Percentiles rank a stretch among this genome's conserved stretches.
These are phyloP conservation scores for Scleroderma bovista DNA, from an alignment of 768 basidiomycete species.

Conservation along the genomic window DNA sequence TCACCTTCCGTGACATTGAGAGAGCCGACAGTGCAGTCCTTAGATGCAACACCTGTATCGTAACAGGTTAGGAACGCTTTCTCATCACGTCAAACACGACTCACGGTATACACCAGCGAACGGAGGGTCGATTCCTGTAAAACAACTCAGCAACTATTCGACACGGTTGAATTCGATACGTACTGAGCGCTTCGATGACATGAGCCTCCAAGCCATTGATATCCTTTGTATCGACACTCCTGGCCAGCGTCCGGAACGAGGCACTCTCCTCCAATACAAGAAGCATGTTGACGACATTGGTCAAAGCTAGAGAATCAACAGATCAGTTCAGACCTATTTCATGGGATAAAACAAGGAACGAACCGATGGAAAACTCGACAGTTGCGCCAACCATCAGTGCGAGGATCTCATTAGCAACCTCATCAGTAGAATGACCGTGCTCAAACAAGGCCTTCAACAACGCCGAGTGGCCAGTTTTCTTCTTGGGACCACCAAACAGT, in stretches of 20 bases:
- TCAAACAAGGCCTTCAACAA: conserved; percentile 54
- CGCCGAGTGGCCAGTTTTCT: conserved; percentile 38
- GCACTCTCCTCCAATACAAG: conserved; percentile 44
- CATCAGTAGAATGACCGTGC: conserved; percentile 51
- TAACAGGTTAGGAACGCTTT: neutral
- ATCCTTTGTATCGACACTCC: conserved; percentile 27
- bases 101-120: conserved; percentile 66
- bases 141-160: conserved; percentile 3
- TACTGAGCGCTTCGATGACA: conserved; percentile 65
- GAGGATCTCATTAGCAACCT: conserved; percentile 63
- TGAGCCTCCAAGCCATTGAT: conserved; percentile 46
- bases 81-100: conserved; percentile 13
- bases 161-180: conserved; percentile 22
- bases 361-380: conserved; percentile 67
- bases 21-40: conserved; percentile 39
- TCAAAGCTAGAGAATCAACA: conserved; percentile 39
- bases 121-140: conserved; percentile 62
- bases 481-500: conserved; percentile 40
- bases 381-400: conserved; percentile 64
- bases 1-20: conserved; percentile 42
- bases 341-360: conserved; percentile 7
- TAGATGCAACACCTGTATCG: conserved; percentile 40
- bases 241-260: conserved; percentile 32
- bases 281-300: conserved; percentile 62
- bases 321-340: neutral